Percentiles rank a stretch among this genome's conserved stretches.
These are phyloP conservation scores for Mallotus japonicus DNA, from an alignment of 441 rosid species.

Conservation along the genomic window DNA sequence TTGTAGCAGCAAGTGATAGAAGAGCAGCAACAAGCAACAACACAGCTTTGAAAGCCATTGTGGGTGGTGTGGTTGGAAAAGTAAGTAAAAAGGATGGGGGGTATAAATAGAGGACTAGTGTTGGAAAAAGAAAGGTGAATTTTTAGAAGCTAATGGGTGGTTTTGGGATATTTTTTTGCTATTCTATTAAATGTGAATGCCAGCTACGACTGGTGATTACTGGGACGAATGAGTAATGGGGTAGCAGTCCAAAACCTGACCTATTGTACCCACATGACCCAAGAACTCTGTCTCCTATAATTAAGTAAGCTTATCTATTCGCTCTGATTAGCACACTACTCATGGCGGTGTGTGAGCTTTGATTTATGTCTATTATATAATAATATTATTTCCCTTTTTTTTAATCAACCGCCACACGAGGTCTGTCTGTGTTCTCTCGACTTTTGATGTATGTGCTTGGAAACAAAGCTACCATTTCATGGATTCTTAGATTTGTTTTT, in stretches of 20 bases:
- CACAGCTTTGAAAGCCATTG: slow-evolving; percentile 35
- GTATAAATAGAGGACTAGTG: not conserved
- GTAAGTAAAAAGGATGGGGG: not conserved
- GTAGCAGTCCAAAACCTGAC: not conserved
- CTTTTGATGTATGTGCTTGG: too few relatives aligned
- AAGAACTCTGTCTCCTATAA: slow-evolving; percentile 3
- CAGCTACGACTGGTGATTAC: slow-evolving; percentile 26
- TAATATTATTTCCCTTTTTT: too few relatives aligned
- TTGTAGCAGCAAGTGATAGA: slow-evolving; percentile 27
- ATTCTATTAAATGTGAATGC: slow-evolving; percentile 30
- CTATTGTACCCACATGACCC: slow-evolving; percentile 5
- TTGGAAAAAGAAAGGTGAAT: too few relatives aligned
- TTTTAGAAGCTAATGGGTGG: too few relatives aligned
- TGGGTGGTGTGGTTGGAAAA: not conserved
- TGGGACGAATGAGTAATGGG: slow-evolving; percentile 16
- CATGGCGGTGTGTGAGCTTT: not conserved
- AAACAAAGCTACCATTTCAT: too few relatives aligned
- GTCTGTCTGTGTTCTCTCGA: too few relatives aligned
- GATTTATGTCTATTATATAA: too few relatives aligned
- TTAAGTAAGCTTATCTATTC: not conserved
- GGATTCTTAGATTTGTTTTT: too few relatives aligned
- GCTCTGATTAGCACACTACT: not conserved
- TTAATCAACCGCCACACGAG: too few relatives aligned
- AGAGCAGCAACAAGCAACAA: slow-evolving; percentile 24
- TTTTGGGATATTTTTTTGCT: too few relatives aligned